Evolutionary conservation across 1,284 basidiomycete genomes (phyloP).

Genomic region (Inonotus obliquus): DNA sequence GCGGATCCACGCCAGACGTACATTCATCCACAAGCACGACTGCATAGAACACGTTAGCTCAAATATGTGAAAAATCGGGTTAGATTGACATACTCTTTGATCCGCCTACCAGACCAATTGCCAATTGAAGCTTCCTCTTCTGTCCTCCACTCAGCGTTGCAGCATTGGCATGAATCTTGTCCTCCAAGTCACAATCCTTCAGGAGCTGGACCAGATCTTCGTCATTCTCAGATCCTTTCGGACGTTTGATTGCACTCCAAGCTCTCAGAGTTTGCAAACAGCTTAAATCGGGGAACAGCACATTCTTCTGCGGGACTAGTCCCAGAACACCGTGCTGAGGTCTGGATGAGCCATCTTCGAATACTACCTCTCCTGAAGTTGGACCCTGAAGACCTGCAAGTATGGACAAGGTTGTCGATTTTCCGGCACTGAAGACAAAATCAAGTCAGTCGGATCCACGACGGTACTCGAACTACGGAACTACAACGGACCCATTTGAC

Average conservation of each 20-base stretch:
- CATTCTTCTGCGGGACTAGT: constrained; percentile 80
- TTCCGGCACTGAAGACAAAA: constrained; percentile 55
- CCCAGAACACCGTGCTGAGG: constrained; percentile 63
- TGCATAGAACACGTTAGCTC: constrained; percentile 24
- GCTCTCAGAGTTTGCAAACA: constrained; percentile 70
- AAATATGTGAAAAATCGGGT: not conserved
- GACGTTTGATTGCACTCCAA: constrained; percentile 71
- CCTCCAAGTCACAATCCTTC: constrained; percentile 63
- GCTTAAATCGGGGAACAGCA: constrained; percentile 72
- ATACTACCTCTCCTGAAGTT: constrained; percentile 56
- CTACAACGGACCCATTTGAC: constrained; percentile 53
- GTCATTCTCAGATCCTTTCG: constrained; percentile 37
- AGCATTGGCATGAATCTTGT: constrained; percentile 64
- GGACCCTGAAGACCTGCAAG: constrained; percentile 57
- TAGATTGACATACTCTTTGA: constrained; percentile 45
- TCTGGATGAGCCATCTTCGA: constrained; percentile 48
- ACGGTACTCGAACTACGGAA: not conserved
- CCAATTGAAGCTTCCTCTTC: constrained; percentile 77
- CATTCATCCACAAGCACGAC: constrained; percentile 77
- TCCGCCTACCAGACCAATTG: constrained; percentile 71
- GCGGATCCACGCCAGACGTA: constrained; percentile 76
- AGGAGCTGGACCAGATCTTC: constrained; percentile 62
- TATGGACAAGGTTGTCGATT: constrained; percentile 68
- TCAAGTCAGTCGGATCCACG: not conserved
- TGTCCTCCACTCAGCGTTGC: constrained; percentile 72